phyloP scores from a whole-genome alignment of 768 basidiomycete species.

The Phylloporus sp. region DNA sequence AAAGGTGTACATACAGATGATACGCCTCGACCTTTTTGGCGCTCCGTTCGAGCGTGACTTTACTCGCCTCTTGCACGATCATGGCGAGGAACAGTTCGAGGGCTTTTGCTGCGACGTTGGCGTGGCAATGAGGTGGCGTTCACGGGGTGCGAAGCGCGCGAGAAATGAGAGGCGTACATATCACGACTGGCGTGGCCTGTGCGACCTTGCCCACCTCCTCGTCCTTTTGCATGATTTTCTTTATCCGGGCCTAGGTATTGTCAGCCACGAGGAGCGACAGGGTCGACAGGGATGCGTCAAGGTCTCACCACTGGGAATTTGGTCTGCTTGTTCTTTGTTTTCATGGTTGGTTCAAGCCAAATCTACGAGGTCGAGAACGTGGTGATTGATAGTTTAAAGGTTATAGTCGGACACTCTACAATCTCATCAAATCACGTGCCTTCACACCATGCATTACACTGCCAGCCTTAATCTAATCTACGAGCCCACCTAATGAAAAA shows the following conservation, averaged over 20 bases:
- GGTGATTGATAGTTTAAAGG: background rate
- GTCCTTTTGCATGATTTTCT: conserved; percentile 99
- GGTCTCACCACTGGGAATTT: conserved; percentile 82
- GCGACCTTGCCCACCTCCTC: conserved; percentile 99
- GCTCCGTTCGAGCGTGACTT: conserved; percentile 73
- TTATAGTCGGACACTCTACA: background rate
- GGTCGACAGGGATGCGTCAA: conserved; percentile 4
- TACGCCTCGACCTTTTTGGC: conserved; percentile 90
- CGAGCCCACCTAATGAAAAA: background rate
- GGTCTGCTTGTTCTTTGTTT: conserved; percentile 88
- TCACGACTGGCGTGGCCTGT: conserved; percentile 92
- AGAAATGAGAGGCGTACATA: conserved; percentile 62
- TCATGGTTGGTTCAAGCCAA: conserved; percentile 44
- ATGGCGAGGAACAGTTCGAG: conserved; percentile 87
- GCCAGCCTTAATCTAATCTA: background rate
- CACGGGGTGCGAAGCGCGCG: conserved; percentile 12
- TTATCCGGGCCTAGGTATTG: conserved; percentile 82
- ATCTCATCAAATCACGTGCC: conserved; percentile 29
- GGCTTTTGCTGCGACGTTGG: conserved; percentile 72
- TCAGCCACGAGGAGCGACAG: conserved; percentile 6
- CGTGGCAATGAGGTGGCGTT: background rate
- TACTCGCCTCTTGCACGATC: conserved; percentile 78
- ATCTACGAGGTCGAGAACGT: background rate
- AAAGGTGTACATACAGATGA: conserved; percentile 70
- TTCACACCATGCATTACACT: background rate